Evolutionary conservation across 2,329 filamentous ascomycete species (phyloP).

Genomic region (Fusarium buxicola): DNA sequence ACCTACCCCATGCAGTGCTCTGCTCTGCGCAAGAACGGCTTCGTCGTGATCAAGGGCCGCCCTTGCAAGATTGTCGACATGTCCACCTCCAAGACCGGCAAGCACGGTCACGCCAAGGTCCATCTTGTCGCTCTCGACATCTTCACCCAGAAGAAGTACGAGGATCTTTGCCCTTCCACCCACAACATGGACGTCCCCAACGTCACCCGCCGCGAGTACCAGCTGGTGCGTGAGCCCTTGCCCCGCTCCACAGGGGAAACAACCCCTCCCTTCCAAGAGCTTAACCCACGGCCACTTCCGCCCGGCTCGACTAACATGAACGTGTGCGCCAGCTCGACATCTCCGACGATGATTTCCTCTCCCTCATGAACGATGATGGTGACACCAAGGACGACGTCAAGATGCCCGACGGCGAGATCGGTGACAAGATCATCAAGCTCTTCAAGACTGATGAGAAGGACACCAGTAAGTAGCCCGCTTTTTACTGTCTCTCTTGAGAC

Average conservation of each 20-base stretch:
- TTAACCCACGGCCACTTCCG: constrained; percentile 15
- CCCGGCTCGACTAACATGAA: constrained; percentile 39
- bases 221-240: constrained; percentile 78
- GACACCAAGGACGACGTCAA: constrained; percentile 95
- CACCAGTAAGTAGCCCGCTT: constrained; percentile 75
- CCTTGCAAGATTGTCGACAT: constrained; percentile 99
- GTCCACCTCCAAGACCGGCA: constrained; percentile 99
- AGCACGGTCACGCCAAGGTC: constrained; percentile 99
- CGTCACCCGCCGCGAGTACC: constrained; percentile 89
- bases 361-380: constrained; percentile 89
- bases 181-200: constrained; percentile 98
- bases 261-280: constrained; percentile 34
- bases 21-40: constrained; percentile 98
- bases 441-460: constrained; percentile 90
- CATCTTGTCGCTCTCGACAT: constrained; percentile 98
- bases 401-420: constrained; percentile 88
- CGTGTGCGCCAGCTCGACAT: constrained; percentile 78
- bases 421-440: constrained; percentile 85
- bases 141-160: constrained; percentile 99
- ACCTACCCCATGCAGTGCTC: constrained; percentile 99
- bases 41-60: constrained; percentile 97
- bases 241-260: constrained; percentile 39
- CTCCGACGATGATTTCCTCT: constrained; percentile 93
- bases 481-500: neutral
- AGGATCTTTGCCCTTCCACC: constrained; percentile 98